Conservation (phyloP, 441 rosid species). For the Adansonia gregorii region DNA sequence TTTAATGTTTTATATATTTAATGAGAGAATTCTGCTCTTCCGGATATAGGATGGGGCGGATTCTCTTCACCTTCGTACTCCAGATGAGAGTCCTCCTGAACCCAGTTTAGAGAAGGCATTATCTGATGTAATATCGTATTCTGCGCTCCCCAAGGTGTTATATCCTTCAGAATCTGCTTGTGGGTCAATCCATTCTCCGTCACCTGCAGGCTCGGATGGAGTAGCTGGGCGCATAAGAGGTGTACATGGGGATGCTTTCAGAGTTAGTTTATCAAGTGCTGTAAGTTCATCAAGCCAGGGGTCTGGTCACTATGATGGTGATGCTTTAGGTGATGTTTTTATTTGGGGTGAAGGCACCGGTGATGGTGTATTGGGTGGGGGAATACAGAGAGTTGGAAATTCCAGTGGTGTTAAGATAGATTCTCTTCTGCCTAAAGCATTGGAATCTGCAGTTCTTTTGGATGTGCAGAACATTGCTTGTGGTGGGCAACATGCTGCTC, state of each 20-base stretch:
- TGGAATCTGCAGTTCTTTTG: constrained; percentile 58
- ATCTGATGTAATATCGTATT: constrained; percentile 47
- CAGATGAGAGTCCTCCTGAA: constrained; percentile 52
- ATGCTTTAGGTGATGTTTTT: constrained; percentile 62
- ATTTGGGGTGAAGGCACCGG: constrained; percentile 63
- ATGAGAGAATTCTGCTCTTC: constrained; percentile 33
- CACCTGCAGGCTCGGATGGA: constrained; percentile 66
- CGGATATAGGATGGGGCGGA: constrained; percentile 61
- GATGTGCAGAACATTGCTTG: constrained; percentile 68
- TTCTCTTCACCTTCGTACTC: constrained; percentile 45
- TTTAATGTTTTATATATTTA: constrained; percentile 13
- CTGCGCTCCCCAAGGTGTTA: constrained; percentile 47
- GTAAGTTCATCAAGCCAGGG: constrained; percentile 67
- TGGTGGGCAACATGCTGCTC: constrained; percentile 55
- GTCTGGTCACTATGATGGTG: constrained; percentile 63
- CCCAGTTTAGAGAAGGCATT: constrained; percentile 47
- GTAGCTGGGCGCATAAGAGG: constrained; percentile 41
- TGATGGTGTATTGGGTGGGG: constrained; percentile 60
- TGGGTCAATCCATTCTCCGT: constrained; percentile 54
- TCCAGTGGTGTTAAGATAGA: constrained; percentile 44
- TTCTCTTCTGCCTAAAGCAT: constrained; percentile 53
- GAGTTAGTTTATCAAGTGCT: constrained; percentile 65
- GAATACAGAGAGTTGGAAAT: constrained; percentile 45
- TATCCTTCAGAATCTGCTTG: constrained; percentile 52
- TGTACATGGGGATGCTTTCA: constrained; percentile 46